These are phyloP conservation scores for Eucalyptus polybractea DNA, from an alignment of 345 rosid genomes.

Conservation along the genomic window DNA sequence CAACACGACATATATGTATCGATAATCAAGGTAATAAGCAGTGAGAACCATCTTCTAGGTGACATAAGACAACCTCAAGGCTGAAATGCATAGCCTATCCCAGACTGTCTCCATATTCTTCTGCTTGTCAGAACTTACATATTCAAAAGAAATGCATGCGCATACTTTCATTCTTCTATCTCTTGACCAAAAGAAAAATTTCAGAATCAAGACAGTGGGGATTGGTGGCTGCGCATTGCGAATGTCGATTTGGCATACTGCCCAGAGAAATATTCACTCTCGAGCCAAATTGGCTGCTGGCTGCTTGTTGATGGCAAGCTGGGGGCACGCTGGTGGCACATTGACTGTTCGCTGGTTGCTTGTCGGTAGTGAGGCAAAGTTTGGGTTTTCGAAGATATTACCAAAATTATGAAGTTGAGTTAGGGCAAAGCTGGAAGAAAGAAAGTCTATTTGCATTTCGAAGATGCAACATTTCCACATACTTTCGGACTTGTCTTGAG, in stretches of 20 bases:
- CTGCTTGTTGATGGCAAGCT: not conserved
- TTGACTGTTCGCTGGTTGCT: not conserved
- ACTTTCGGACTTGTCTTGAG: not conserved
- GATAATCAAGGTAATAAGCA: not conserved
- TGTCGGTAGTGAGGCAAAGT: not conserved
- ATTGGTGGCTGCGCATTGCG: not conserved
- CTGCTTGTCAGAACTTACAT: not conserved
- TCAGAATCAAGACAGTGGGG: not conserved
- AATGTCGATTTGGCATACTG: not conserved
- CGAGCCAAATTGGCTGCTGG: too few species aligned
- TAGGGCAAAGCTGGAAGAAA: not conserved
- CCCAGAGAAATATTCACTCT: not conserved
- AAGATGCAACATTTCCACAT: not conserved
- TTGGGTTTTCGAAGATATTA: not conserved
- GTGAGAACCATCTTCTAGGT: not conserved
- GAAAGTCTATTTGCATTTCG: not conserved
- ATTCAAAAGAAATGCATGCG: not conserved
- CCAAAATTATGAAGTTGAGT: not conserved
- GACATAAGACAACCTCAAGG: not conserved
- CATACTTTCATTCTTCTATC: not conserved
- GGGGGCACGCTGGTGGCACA: not conserved
- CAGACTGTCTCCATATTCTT: not conserved
- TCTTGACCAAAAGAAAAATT: not conserved
- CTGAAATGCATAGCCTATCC: not conserved
- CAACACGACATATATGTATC: not conserved